Base-by-base conservation (phyloP, 495 filamentous ascomycete genomes). In the Aspergillus homomorphus region DNA sequence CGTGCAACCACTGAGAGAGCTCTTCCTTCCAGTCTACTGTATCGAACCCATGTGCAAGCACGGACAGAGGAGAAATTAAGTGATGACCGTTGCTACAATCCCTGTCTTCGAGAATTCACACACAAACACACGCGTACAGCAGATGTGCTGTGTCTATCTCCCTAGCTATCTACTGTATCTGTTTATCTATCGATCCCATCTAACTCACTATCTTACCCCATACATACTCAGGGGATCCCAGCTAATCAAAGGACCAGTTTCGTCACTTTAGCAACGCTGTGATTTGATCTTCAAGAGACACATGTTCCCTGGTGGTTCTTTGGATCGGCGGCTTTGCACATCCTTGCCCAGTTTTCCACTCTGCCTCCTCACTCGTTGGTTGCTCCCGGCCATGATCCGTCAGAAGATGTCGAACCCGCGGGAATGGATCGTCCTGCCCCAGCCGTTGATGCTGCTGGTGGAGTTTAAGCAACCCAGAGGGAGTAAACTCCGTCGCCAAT, bases 371-470 rank as follows among this genome's bases (percentile, higher is more conserved):
- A 26, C 24, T 56, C 20, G 28, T 20, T 64, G 54, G 58, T 56
- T 58, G 65, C 58, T 56, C 45, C 53, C 61, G 43, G 61, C 30
- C 55, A 61, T 56, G 59, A 62, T 66, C 66, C 62, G 54, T 66
- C 67, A 70, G 66, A 66, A 46, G 57, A 57, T 42, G 56, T 65
- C 51, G 60, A 65, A 55, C 46, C 62, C 63, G 60, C 59, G 60
- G 62, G 61, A 71, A 73, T 69, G 67, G 69, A 69, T 75, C 71
- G 63, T 64, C 66, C 58, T 59, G 44, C 57, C 59, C 60, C 59
- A 68, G 64, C 68, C 57, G 62, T 61, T 64, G 30, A 30, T 57
- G 38, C n/a, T 60, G 23, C 52, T 38, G 46, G 57, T 59, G 57
- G 50, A 45, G 48, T 33, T 46, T 45, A 51, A 53, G 21, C 43